Percentiles rank a stretch among this genome's conserved stretches.
These are phyloP conservation scores for Neurospora tetraspora DNA, from an alignment of 495 filamentous ascomycete species.

Conservation along the genomic window DNA sequence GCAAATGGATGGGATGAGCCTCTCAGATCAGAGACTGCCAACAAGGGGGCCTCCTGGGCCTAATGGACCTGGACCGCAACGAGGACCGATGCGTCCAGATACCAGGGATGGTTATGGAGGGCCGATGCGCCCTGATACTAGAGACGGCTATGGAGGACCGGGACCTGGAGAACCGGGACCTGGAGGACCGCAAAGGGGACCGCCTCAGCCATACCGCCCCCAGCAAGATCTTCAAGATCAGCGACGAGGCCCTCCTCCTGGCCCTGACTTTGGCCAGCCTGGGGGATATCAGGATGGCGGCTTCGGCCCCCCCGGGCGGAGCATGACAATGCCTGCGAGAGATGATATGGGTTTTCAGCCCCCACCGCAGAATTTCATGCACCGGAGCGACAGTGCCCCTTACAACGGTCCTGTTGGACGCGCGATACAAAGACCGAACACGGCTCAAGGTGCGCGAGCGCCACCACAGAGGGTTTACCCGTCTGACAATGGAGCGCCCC, in stretches of 20 bases:
- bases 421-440: slow-evolving; percentile 33
- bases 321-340: slow-evolving; percentile 45
- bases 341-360: slow-evolving; percentile 23
- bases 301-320: slow-evolving; percentile 35
- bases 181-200: slow-evolving; percentile 27
- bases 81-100: slow-evolving; percentile 21
- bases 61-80: slow-evolving; percentile 17
- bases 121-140: slow-evolving; percentile 14
- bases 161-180: no score
- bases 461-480: slow-evolving; percentile 37
- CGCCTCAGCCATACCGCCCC: slow-evolving; percentile 23
- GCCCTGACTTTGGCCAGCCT: slow-evolving; percentile 19
- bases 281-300: slow-evolving; percentile 25
- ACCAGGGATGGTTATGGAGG: slow-evolving; percentile 23
- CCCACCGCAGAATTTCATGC: slow-evolving; percentile 13
- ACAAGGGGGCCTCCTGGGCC: slow-evolving; percentile 19
- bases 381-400: slow-evolving; percentile 27
- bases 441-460: slow-evolving; percentile 38
- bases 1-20: slow-evolving; percentile 49
- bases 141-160: slow-evolving; percentile 24
- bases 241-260: slow-evolving; percentile 29
- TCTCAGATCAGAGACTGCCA: slow-evolving; percentile 34
- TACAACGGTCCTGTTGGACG: slow-evolving; percentile 35
- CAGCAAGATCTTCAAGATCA: slow-evolving; percentile 31
- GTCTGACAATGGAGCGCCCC: slow-evolving; percentile 29